Evolutionary conservation across 805 yeast species (phyloP).

Genomic region (Myxozyma kluyveri): DNA sequence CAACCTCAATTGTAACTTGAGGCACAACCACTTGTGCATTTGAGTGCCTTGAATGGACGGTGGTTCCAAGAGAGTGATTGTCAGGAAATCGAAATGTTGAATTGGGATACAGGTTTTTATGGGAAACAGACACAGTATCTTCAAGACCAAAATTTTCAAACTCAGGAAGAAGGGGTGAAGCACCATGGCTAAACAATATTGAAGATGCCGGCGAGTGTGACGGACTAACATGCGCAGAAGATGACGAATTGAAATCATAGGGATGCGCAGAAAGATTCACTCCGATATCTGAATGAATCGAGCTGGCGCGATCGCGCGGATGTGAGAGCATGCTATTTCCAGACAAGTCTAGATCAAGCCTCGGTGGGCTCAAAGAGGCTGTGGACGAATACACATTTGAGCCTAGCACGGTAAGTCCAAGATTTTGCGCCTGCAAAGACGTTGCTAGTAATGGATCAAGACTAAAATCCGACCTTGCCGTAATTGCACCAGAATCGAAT

Average conservation of each 20-base stretch:
- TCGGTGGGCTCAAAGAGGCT: too few relatives aligned
- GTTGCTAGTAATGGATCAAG: too few relatives aligned
- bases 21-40: background rate
- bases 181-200: background rate
- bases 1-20: background rate
- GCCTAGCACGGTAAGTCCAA: too few relatives aligned
- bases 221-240: background rate
- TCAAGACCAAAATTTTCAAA: background rate
- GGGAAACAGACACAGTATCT: background rate
- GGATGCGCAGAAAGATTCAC: too few relatives aligned
- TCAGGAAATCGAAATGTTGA: background rate
- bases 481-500: too few relatives aligned
- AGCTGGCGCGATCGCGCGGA: constrained; percentile 13
- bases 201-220: background rate
- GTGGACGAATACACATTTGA: too few relatives aligned
- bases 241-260: background rate
- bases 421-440: too few relatives aligned
- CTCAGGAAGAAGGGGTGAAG: background rate
- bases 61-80: background rate
- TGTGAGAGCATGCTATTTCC: background rate
- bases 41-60: too few relatives aligned
- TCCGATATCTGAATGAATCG: constrained; percentile 18
- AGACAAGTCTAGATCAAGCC: too few relatives aligned
- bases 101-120: background rate
- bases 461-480: too few relatives aligned